These are phyloP conservation scores for Aquanectria penicillioides DNA, from an alignment of 2,329 filamentous ascomycete genomes.

Conservation along the genomic window DNA sequence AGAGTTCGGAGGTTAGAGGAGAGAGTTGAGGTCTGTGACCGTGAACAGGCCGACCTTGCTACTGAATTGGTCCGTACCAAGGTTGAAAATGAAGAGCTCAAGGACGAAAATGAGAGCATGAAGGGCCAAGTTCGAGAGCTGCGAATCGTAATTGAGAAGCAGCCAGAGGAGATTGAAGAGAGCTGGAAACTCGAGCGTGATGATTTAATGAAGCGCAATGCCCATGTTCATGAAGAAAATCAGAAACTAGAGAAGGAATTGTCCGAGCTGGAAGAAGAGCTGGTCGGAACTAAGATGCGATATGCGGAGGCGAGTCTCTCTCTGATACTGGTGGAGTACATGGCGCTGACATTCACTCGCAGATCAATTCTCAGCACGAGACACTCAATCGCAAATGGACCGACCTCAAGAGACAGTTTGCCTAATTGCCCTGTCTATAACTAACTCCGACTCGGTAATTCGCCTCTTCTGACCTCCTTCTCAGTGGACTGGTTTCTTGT, in stretches of 20 bases:
- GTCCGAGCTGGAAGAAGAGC: slow-evolving; percentile 88
- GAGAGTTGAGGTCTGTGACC: slow-evolving; percentile 86
- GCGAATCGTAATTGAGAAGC: slow-evolving; percentile 85
- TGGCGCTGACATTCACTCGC: slow-evolving; percentile 28
- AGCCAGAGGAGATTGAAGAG: slow-evolving; percentile 88
- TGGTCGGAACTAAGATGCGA: slow-evolving; percentile 94
- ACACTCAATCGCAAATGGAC: slow-evolving; percentile 80
- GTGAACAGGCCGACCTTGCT: slow-evolving; percentile 89
- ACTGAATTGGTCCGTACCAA: slow-evolving; percentile 93
- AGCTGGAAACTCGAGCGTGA: slow-evolving; percentile 88
- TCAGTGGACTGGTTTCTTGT: slow-evolving; percentile 31
- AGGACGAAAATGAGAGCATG: slow-evolving; percentile 89
- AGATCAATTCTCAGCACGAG: slow-evolving; percentile 79
- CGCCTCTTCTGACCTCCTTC: slow-evolving; percentile 9
- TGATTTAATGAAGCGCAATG: slow-evolving; percentile 89
- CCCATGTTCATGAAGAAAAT: slow-evolving; percentile 95
- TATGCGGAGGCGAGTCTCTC: slow-evolving; percentile 83
- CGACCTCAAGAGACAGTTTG: slow-evolving; percentile 72
- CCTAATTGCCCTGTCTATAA: slow-evolving; percentile 39
- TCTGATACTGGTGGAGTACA: not conserved
- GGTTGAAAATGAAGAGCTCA: slow-evolving; percentile 90
- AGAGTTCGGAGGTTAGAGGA: slow-evolving; percentile 89
- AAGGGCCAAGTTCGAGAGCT: slow-evolving; percentile 87
- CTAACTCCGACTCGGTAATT: not conserved
- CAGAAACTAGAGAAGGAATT: slow-evolving; percentile 87